phyloP scores from a whole-genome alignment of 1,284 basidiomycete species.

The Cutaneotrichosporon sp. region DNA sequence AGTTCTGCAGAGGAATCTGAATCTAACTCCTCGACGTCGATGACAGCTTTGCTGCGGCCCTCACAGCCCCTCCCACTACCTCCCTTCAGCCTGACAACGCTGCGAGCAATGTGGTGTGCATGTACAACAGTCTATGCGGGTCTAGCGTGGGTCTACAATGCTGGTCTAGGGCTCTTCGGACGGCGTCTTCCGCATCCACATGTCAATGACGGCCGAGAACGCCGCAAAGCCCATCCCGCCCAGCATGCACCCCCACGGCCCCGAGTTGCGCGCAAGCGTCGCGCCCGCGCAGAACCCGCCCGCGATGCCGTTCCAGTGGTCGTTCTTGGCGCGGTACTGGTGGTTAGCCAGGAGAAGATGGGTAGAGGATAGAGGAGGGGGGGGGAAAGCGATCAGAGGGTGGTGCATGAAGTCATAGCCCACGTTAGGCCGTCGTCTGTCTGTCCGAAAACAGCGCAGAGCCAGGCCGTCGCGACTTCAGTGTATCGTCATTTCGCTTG shows the following conservation, averaged over 20 bases:
- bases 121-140: slow-evolving; percentile 17
- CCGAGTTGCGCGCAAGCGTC: slow-evolving; percentile 78
- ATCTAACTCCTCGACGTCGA: too few species aligned
- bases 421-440: slow-evolving; percentile 4
- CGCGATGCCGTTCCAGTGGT: slow-evolving; percentile 73
- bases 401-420: slow-evolving; percentile 18
- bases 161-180: slow-evolving; percentile 66
- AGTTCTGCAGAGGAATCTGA: too few species aligned
- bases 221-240: slow-evolving; percentile 87
- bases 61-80: too few species aligned
- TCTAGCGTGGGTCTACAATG: slow-evolving; percentile 5
- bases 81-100: background rate
- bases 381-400: slow-evolving; percentile 13
- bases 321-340: slow-evolving; percentile 94
- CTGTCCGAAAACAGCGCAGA: background rate
- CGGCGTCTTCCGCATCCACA: slow-evolving; percentile 78
- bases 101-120: slow-evolving; percentile 23
- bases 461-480: slow-evolving; percentile 12
- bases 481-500: slow-evolving; percentile 13
- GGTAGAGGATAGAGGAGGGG: background rate
- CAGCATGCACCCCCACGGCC: slow-evolving; percentile 74
- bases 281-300: slow-evolving; percentile 64
- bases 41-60: too few species aligned
- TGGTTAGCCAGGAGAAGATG: slow-evolving; percentile 4
- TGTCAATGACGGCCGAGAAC: slow-evolving; percentile 85